A percentile compares a stretch with the other conserved stretches of the same genome.
Conservation (phyloP, 2,329 filamentous ascomycete species). For the Trichoderma pleuroti region DNA sequence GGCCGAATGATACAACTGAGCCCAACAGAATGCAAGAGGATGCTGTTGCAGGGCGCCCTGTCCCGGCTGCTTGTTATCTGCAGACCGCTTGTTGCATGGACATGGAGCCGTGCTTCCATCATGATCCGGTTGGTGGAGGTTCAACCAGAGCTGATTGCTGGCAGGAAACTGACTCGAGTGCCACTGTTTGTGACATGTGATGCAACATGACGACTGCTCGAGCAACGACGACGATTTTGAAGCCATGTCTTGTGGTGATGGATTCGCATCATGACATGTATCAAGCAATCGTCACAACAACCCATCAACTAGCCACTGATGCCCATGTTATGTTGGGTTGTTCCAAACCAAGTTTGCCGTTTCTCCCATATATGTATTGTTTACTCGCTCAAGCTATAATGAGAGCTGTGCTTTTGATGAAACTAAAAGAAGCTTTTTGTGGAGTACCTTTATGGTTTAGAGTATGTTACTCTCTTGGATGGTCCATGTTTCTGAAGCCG, state of each 20-base stretch:
- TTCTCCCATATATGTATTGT: neutral
- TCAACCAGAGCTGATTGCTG: neutral
- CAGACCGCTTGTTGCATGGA: conserved; percentile 12
- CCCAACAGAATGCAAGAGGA: conserved; percentile 2
- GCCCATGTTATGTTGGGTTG: neutral
- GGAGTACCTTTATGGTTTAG: neutral
- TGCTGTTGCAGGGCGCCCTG: conserved; percentile 9
- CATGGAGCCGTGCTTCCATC: neutral
- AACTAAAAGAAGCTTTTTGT: neutral
- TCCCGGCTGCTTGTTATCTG: neutral
- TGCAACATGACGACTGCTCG: neutral
- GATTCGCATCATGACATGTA: neutral
- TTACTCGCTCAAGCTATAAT: neutral
- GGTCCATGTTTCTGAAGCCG: neutral
- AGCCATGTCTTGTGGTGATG: neutral
- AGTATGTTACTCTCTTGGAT: neutral
- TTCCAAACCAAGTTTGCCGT: neutral
- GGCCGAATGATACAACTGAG: neutral
- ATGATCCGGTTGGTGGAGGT: neutral
- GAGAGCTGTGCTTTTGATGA: neutral
- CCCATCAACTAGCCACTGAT: neutral
- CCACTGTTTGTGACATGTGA: neutral
- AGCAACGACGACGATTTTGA: neutral
- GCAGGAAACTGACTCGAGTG: neutral
- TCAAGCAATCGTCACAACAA: neutral